Base-by-base conservation (phyloP, 2,329 filamentous ascomycete species). In the Scedosporium minutisporum region DNA sequence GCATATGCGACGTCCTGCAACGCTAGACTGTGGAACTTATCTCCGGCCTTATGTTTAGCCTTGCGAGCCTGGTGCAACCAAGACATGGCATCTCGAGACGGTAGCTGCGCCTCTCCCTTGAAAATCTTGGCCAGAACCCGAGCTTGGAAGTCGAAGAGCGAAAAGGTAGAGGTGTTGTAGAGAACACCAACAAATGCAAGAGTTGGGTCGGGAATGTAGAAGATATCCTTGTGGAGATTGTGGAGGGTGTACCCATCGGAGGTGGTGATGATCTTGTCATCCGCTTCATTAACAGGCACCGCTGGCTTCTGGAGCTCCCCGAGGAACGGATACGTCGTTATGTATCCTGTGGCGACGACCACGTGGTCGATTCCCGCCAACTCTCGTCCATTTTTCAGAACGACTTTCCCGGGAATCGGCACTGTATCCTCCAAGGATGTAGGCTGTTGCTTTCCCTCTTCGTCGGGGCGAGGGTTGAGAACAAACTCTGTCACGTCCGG, bases 191-290 rank as follows among this genome's bases (percentile, higher is more conserved):
- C 75, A 65, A 89, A 89, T 0, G 78, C 75, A 0, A 90, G 74
- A 0, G 83, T 82, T 0, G 87, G 85, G 64, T 90, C 86, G 0
- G 80, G 79, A 53, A 89, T 88, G 71, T 89, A 90, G 69, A 88
- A 90, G 14, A 90, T 85, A 69, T 90, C 87, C 63, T 84, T 84
- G 75, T 89, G 84, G 1, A 90, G 74, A 66, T 90, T 89, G 67
- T 90, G 87, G 3, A 79, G n/a, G 14, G 42, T 60, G 41, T 51
- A 48, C 7, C 58, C 58, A 23, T 60, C 58, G 1, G 58, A 48
- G 21, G 58, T 60, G 42, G 46, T 33, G 42, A 60, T 75, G 69
- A 85, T 82, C 12, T 78, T 79, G 1, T 87, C 87, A 55, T 89
- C 84, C 0, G 77, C 71, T 18, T n/a, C 58, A 10, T 60, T 23